A percentile compares a stretch with the other conserved stretches of the same genome.
Evolutionary conservation across 2,329 filamentous ascomycete genomes (phyloP).

Genomic region (Emmonsiellopsis sp.): DNA sequence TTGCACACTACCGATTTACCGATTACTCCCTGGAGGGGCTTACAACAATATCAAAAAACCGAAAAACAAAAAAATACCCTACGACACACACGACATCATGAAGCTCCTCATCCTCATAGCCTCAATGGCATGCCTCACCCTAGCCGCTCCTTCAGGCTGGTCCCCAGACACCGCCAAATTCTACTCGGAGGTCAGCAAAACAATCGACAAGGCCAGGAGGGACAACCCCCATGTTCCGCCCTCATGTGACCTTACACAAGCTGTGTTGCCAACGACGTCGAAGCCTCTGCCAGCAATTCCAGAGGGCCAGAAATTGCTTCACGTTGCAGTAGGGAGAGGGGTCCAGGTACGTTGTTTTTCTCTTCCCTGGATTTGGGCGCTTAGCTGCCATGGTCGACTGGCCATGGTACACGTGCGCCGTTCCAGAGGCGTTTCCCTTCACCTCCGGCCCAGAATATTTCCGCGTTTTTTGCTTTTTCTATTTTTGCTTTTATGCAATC

Average conservation of each 20-base stretch:
- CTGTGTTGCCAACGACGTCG: conserved; percentile 39
- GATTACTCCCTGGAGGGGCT: conserved; percentile 8
- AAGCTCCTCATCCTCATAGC: conserved; percentile 18
- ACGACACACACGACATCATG: conserved; percentile 12
- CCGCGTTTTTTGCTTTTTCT: too few relatives aligned
- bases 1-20: conserved; percentile 8
- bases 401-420: too few relatives aligned
- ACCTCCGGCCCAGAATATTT: too few relatives aligned
- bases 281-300: conserved; percentile 53
- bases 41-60: not conserved
- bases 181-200: conserved; percentile 30
- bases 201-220: conserved; percentile 24
- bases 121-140: conserved; percentile 25
- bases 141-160: conserved; percentile 28
- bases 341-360: conserved; percentile 42
- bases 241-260: conserved; percentile 26
- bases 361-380: too few relatives aligned
- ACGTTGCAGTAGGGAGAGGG: conserved; percentile 79
- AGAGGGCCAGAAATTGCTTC: conserved; percentile 55
- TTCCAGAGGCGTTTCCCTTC: too few relatives aligned
- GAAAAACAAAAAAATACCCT: not conserved
- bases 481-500: too few relatives aligned
- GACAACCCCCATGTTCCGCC: conserved; percentile 12
- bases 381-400: too few relatives aligned
- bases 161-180: conserved; percentile 33